These are phyloP conservation scores for Nemophila menziesii DNA, from an alignment of 257 asterid species.

Conservation along the genomic window DNA sequence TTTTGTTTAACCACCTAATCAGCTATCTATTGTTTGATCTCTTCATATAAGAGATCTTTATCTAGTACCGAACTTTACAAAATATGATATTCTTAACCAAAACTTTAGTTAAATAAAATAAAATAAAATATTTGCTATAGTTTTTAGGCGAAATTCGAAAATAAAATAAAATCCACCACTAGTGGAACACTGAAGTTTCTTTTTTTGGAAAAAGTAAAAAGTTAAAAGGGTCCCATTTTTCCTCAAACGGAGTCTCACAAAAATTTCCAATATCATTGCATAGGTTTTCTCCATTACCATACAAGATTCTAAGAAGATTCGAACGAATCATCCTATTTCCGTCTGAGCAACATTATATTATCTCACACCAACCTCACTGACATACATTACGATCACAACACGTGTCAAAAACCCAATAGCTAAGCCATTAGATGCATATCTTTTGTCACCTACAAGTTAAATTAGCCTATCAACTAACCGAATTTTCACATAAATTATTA, in stretches of 20 bases:
- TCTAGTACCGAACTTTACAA: too few species aligned
- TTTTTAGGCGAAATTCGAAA: too few species aligned
- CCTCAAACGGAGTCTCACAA: background rate
- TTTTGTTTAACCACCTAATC: too few species aligned
- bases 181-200: background rate
- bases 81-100: too few species aligned
- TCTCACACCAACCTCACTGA: constrained; percentile 7
- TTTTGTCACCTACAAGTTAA: background rate
- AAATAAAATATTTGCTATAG: too few species aligned
- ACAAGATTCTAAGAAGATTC: constrained; percentile 39
- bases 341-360: constrained; percentile 3
- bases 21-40: too few species aligned
- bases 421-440: too few species aligned
- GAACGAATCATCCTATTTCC: constrained; percentile 26
- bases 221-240: background rate
- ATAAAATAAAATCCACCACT: too few species aligned
- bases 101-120: too few species aligned
- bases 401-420: background rate
- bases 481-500: background rate
- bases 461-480: too few species aligned
- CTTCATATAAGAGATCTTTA: too few species aligned
- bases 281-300: constrained; percentile 6
- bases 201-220: too few species aligned
- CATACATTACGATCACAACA: background rate
- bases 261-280: background rate